phyloP scores from a whole-genome alignment of 2,329 filamentous ascomycete species.

The Remersonia thermophila region DNA sequence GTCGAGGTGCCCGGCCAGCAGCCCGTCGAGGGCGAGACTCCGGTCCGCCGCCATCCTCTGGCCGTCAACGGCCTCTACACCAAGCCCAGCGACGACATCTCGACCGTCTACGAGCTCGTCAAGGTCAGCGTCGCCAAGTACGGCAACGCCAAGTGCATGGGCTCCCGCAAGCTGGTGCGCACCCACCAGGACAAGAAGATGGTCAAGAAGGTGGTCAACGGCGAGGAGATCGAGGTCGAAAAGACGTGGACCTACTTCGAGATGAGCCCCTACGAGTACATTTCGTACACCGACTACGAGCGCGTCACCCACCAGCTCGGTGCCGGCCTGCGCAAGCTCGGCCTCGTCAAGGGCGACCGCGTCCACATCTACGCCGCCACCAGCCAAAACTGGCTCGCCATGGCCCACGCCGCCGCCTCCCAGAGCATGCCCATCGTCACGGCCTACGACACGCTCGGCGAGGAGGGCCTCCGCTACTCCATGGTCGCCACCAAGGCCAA shows the following conservation, averaged over 20 bases:
- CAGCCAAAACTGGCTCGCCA: slow-evolving; percentile 39
- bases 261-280: slow-evolving; percentile 65
- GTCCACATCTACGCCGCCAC: slow-evolving; percentile 75
- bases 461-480: slow-evolving; percentile 63
- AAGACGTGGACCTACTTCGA: slow-evolving; percentile 86
- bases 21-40: slow-evolving; percentile 59
- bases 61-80: slow-evolving; percentile 50
- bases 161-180: slow-evolving; percentile 60
- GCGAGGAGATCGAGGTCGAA: slow-evolving; percentile 64
- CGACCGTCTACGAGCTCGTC: slow-evolving; percentile 66
- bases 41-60: slow-evolving; percentile 53
- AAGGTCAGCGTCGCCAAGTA: slow-evolving; percentile 52
- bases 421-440: slow-evolving; percentile 76
- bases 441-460: slow-evolving; percentile 70
- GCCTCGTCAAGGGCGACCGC: slow-evolving; percentile 54
- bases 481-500: slow-evolving; percentile 59
- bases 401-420: slow-evolving; percentile 44
- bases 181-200: slow-evolving; percentile 77
- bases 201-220: slow-evolving; percentile 78
- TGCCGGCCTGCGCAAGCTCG: slow-evolving; percentile 59
- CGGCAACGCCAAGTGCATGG: slow-evolving; percentile 53
- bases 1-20: slow-evolving; percentile 53
- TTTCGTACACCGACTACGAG: slow-evolving; percentile 69
- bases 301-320: slow-evolving; percentile 55
- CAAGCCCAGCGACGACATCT: slow-evolving; percentile 50